Base-by-base conservation (phyloP, 352 stramenopile genomes). In the Globisporangium cystogenes region DNA sequence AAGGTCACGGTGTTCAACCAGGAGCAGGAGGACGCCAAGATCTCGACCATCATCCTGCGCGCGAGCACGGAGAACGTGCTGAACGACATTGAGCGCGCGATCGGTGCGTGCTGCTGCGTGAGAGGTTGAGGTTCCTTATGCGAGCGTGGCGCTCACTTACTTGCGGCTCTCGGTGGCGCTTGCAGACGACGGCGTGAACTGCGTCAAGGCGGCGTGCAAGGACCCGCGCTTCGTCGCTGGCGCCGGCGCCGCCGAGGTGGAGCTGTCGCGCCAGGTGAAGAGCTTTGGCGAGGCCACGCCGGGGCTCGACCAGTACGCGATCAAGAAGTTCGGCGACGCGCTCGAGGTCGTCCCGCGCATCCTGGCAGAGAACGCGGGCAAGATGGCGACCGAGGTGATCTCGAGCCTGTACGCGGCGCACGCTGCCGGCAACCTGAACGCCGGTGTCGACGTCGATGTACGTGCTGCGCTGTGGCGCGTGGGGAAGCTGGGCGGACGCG, bases 251-350 rank as follows among this genome's bases (percentile, higher is more conserved):
- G 91, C 90, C 4, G 97, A 99, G 77, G 96, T 99, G 53, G 96
- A 98, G 61, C 82, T 99, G 48, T 95, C 93, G 43, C 84, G 95
- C 51, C 87, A 96, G 60, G 86, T 99, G 46, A 85, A 95, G 59
- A 88, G 76, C 59, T 98, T 98, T 62, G 97, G 93, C 20, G 93
- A 99, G 56, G 90, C 90, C n/a, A 96, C 82, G 60, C 90, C 95
- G 2, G 97, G 97, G 23, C 84, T 99, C 51, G 97, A 99, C 70
- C 97, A 99, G 77, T 99, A 99, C 74, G 96, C 96, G 53, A 99
- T 99, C 71, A 95, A 97, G 59, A 98, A 99, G 69, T 99, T 99
- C 74, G 96, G 91, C 48, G 96, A 99, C 51, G 95, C 96, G 23
- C 82, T 99, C 29, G 96, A 99, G 71, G 89, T 99, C 39, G 89